Evolutionary conservation across 2,329 filamentous ascomycete species (phyloP).

Genomic region (Alternaria sp.): DNA sequence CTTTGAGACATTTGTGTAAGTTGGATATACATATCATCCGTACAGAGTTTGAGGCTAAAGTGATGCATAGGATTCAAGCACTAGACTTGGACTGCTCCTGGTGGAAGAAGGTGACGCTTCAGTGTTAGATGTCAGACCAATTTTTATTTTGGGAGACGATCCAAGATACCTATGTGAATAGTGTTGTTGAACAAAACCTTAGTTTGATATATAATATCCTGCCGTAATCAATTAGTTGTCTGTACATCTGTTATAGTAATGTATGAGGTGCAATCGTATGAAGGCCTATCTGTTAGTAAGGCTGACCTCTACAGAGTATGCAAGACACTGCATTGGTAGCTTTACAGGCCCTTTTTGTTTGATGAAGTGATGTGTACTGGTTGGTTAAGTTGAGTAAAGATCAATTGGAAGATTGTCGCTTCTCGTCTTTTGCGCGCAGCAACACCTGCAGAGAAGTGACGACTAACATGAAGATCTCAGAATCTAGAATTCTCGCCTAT

Average conservation of each 20-base stretch:
- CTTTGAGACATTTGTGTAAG: slow-evolving; percentile 17
- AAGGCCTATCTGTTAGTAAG: background rate
- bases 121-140: background rate
- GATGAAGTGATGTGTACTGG: too few species aligned
- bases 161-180: too few species aligned
- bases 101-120: slow-evolving; percentile 5
- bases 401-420: too few species aligned
- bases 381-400: too few species aligned
- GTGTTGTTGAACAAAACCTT: background rate
- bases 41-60: background rate
- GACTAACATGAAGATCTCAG: too few species aligned
- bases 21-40: background rate
- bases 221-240: background rate
- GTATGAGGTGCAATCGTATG: background rate
- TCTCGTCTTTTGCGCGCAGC: too few species aligned
- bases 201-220: background rate
- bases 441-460: too few species aligned
- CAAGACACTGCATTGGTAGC: too few species aligned
- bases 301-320: too few species aligned
- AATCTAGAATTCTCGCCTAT: too few species aligned
- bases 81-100: slow-evolving; percentile 2
- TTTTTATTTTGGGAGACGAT: background rate
- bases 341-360: too few species aligned
- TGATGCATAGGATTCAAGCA: slow-evolving; percentile 2
- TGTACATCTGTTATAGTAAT: background rate